phyloP scores from a whole-genome alignment of 257 asterid species.

The Echites panduratus region DNA sequence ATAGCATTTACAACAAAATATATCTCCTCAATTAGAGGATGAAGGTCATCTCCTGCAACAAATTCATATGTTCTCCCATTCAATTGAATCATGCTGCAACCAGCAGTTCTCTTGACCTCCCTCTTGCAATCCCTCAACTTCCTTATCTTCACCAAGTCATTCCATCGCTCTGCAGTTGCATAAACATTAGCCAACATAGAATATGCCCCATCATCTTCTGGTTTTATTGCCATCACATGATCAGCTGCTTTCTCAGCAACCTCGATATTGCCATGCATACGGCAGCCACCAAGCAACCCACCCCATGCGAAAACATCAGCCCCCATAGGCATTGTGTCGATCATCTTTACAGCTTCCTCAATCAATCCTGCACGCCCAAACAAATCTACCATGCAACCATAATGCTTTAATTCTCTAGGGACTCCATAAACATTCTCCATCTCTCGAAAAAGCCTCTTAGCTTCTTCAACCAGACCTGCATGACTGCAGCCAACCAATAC shows the following conservation, averaged over 20 bases:
- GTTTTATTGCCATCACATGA: constrained; percentile 61
- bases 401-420: constrained; percentile 68
- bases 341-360: constrained; percentile 61
- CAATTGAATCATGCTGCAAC: constrained; percentile 68
- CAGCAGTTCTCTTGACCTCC: constrained; percentile 58
- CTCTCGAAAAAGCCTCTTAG: constrained; percentile 42
- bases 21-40: constrained; percentile 43
- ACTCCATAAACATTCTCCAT: constrained; percentile 64
- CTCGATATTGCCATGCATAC: constrained; percentile 64
- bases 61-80: constrained; percentile 59
- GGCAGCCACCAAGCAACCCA: constrained; percentile 90
- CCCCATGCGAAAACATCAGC: constrained; percentile 91
- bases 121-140: constrained; percentile 41
- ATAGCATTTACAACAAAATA: constrained; percentile 37
- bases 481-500: constrained; percentile 83
- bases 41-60: constrained; percentile 75
- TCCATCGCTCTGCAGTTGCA: constrained; percentile 68
- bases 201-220: constrained; percentile 77
- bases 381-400: constrained; percentile 87
- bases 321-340: constrained; percentile 59
- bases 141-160: constrained; percentile 60
- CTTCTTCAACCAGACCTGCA: constrained; percentile 58
- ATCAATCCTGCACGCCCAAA: constrained; percentile 76
- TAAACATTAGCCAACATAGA: constrained; percentile 65
- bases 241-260: constrained; percentile 67